Base-by-base conservation (phyloP, 441 rosid species). In the Jatropha multifida region DNA sequence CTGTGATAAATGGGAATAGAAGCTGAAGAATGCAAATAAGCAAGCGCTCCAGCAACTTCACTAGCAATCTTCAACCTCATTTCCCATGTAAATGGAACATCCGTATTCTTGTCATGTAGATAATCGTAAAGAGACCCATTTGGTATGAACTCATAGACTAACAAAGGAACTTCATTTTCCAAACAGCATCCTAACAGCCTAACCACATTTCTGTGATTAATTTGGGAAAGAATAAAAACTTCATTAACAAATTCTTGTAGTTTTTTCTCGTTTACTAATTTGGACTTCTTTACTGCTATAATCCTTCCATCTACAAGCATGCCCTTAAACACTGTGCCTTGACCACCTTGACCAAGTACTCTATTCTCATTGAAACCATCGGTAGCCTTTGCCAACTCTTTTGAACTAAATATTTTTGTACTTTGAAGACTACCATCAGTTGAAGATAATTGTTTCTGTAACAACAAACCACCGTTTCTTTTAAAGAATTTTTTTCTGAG, bases 121-220 rank as follows among this genome's bases (percentile, higher is more conserved):
- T 81, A 77, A 0, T 72, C 71, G 23, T 14, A 81, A 38, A 81
- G 83, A 5, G 78, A 73, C 15, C 86, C 86, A 23, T 81, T 85
- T 6, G 86, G 68, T 5, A 79, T 37, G 61, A 69, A 83, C 13
- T 85, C 88, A 12, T 79, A 82, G 44, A 85, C 87, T 0, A 85
- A 64, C 14, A 82, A 11, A 27, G 85, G 85, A 44, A 82, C 87
- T 4, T 80, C 42, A 0, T 80, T 85, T 76, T 85, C 85, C 38
- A 85, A 67, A 65, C 87, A 85, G 65, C 84, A 82, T 3, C 85
- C 85, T 9, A 85, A 51, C 9, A 85, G 73, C 26, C 77, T 71
- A 26, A 85, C 82, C 26, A 85, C 78, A 51, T 85, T 79, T n/a
- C 84, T 81, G 40, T 85, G 87, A 49, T 81, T 76, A 27, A 85